phyloP scores from a whole-genome alignment of 805 yeast genomes.

The Saccharomycopsis guyanensis region DNA sequence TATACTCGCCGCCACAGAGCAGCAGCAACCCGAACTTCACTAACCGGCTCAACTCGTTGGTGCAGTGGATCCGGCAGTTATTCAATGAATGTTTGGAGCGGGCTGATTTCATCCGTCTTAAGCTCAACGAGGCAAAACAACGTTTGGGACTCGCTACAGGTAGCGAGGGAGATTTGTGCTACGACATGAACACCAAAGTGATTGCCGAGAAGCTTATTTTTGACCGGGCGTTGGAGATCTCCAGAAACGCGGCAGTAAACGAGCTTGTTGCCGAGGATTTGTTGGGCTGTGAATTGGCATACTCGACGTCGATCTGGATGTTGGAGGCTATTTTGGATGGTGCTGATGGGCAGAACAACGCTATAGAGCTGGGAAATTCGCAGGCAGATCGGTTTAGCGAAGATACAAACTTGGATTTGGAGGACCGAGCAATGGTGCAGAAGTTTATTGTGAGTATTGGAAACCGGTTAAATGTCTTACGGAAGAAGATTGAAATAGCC shows the following conservation, averaged over 20 bases:
- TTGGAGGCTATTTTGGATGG: conserved; percentile 71
- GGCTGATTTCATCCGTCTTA: conserved; percentile 69
- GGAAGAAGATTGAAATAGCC: conserved; percentile 41
- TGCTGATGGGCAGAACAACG: conserved; percentile 21
- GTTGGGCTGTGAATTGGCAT: conserved; percentile 75
- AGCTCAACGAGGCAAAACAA: conserved; percentile 40
- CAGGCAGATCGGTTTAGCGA: too few relatives aligned
- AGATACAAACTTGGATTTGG: conserved; percentile 49
- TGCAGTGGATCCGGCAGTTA: conserved; percentile 86
- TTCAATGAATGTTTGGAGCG: conserved; percentile 85
- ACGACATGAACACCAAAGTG: conserved; percentile 26
- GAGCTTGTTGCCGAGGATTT: conserved; percentile 73
- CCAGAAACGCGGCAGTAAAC: conserved; percentile 83
- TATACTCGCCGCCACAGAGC: not conserved
- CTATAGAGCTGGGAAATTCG: too few relatives aligned
- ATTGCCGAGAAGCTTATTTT: conserved; percentile 81
- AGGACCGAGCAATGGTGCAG: conserved; percentile 69
- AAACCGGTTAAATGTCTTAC: conserved; percentile 63
- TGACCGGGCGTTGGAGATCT: conserved; percentile 90
- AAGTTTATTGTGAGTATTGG: conserved; percentile 79
- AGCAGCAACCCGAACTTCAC: conserved; percentile 7
- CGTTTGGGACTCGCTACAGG: conserved; percentile 23
- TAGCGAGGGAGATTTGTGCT: conserved; percentile 8
- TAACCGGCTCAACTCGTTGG: conserved; percentile 36
- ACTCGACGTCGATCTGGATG: conserved; percentile 95